phyloP scores from a whole-genome alignment of 495 filamentous ascomycete genomes.

The Penicillium alfredii region DNA sequence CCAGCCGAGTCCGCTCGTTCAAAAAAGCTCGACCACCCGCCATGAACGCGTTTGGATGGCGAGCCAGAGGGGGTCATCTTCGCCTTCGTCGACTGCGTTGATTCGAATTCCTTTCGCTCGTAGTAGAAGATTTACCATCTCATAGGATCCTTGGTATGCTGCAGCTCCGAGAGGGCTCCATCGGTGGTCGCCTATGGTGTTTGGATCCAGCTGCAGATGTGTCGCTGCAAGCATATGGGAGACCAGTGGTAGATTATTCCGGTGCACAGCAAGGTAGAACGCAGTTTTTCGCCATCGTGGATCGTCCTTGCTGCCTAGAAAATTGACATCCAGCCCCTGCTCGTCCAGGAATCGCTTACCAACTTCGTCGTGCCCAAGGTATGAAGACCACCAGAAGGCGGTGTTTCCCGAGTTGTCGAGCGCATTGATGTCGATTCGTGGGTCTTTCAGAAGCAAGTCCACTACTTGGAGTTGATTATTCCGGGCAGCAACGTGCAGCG shows the following conservation, averaged over 20 bases:
- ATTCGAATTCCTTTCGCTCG: constrained; percentile 4
- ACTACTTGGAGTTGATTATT: constrained; percentile 1
- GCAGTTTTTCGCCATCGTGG: no score
- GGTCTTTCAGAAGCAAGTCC: background rate
- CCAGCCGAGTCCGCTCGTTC: constrained; percentile 3
- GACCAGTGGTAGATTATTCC: no score
- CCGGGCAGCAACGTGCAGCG: constrained; percentile 3
- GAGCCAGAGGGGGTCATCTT: constrained; percentile 7
- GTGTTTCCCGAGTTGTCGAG: background rate
- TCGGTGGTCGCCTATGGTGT: constrained; percentile 1
- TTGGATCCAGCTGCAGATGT: constrained; percentile 3
- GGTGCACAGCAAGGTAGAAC: no score
- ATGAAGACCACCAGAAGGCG: constrained; percentile 2
- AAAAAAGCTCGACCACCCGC: constrained; percentile 3
- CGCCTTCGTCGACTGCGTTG: constrained; percentile 3
- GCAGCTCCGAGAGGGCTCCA: constrained; percentile 3
- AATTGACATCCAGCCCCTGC: constrained; percentile 2
- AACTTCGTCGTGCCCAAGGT: constrained; percentile 2
- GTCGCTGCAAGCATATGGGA: constrained; percentile 4
- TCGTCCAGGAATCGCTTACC: constrained; percentile 3
- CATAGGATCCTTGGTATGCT: constrained; percentile 3
- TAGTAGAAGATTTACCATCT: constrained; percentile 3
- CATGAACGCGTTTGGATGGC: constrained; percentile 4
- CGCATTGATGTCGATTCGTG: constrained; percentile 1
- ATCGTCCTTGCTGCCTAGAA: no score